Conservation (phyloP, 306 rosid genomes). For the Herpetospermum pedunculosum region DNA sequence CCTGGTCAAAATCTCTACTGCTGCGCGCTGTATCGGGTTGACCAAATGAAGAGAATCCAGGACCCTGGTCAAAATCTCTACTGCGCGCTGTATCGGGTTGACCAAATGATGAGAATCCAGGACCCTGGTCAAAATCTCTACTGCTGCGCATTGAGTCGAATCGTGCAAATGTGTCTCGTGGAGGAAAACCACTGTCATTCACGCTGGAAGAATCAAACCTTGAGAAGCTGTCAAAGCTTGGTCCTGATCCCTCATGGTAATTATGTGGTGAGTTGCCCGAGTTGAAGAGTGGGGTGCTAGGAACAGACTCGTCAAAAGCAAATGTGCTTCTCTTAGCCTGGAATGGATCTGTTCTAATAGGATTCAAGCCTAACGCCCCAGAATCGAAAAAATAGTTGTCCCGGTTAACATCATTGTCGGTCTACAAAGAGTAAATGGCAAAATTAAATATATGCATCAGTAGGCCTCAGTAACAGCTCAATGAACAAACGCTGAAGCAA, state of each 20-base stretch:
- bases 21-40: conserved; percentile 15
- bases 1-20: conserved; percentile 57
- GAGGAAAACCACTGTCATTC: conserved; percentile 45
- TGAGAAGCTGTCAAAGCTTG: conserved; percentile 65
- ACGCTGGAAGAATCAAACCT: conserved; percentile 73
- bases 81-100: conserved; percentile 15
- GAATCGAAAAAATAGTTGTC: conserved; percentile 60
- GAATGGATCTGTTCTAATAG: conserved; percentile 62
- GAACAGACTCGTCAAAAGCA: conserved; percentile 86
- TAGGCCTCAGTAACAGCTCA: not conserved
- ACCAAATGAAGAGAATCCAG: conserved; percentile 9
- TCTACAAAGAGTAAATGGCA: conserved; percentile 23
- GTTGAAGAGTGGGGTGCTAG: conserved; percentile 80
- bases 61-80: conserved; percentile 50
- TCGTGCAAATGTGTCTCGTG: conserved; percentile 35
- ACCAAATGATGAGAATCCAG: conserved; percentile 9
- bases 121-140: conserved; percentile 49
- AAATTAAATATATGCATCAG: not conserved
- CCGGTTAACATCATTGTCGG: conserved; percentile 40
- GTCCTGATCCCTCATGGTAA: conserved; percentile 50
- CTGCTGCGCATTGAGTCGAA: conserved; percentile 69
- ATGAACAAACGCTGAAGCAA: not conserved
- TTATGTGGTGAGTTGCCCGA: conserved; percentile 50
- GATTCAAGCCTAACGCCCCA: conserved; percentile 70
- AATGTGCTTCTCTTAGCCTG: conserved; percentile 49